phyloP scores from a whole-genome alignment of 176 grass and related monocot genomes.

The Oropetium thomaeum region DNA sequence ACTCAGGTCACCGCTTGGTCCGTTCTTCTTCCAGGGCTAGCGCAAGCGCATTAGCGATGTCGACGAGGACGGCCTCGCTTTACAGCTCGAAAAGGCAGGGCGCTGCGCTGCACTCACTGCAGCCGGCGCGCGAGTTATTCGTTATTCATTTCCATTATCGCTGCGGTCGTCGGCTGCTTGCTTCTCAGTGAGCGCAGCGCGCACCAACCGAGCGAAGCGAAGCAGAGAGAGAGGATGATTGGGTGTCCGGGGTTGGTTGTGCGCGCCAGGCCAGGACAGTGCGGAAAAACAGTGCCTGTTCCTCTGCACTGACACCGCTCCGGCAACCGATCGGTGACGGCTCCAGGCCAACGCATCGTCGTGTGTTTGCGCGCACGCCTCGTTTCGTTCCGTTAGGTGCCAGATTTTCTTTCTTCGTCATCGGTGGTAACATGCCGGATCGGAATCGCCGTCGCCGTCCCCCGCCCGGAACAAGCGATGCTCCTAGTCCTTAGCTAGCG shows the following conservation, averaged over 20 bases:
- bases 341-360: conserved; percentile 6
- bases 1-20: background rate
- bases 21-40: background rate
- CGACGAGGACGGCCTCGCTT: conserved; percentile 30
- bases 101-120: background rate
- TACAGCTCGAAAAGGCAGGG: conserved; percentile 37
- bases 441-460: conserved; percentile 25
- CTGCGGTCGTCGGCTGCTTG: background rate
- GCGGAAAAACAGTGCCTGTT: conserved; percentile 7
- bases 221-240: background rate
- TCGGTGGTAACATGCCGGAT: conserved; percentile 20
- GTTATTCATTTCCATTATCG: conserved; percentile 28
- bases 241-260: background rate
- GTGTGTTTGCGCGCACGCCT: background rate
- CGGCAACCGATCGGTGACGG: conserved; percentile 9
- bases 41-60: conserved; percentile 3
- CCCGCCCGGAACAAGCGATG: no score
- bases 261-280: conserved; percentile 37
- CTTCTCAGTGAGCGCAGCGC: background rate
- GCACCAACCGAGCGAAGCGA: conserved; percentile 28
- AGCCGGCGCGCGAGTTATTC: background rate
- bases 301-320: conserved; percentile 8
- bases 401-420: background rate
- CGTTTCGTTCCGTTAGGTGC: conserved; percentile 31
- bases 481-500: no score